Conservation (phyloP, 2,329 filamentous ascomycete species). For the Chaetomium globosum region DNA sequence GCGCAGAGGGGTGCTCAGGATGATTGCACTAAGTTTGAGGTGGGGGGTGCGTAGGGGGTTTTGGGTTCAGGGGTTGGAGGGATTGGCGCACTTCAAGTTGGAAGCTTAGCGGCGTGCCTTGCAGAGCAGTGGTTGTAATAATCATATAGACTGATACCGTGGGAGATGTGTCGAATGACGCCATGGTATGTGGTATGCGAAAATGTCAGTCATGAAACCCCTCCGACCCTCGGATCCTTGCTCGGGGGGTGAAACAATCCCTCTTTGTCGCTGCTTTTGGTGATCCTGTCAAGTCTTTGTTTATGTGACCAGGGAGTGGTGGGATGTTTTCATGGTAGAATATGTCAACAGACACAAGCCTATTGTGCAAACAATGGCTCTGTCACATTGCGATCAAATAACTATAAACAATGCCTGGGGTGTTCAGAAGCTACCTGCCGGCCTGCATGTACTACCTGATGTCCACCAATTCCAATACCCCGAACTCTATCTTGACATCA, state of each 20-base stretch:
- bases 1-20: slow-evolving; percentile 59
- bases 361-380: neutral
- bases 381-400: neutral
- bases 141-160: neutral
- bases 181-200: neutral
- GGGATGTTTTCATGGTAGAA: neutral
- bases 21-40: slow-evolving; percentile 55
- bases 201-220: neutral
- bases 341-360: neutral
- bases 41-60: slow-evolving; percentile 32
- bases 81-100: neutral
- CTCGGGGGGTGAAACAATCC: too few relatives aligned
- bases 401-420: neutral
- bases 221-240: neutral
- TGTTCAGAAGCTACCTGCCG: neutral
- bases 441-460: too few relatives aligned
- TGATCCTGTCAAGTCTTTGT: neutral
- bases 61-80: neutral
- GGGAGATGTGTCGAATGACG: neutral
- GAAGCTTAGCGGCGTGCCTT: neutral
- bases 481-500: neutral
- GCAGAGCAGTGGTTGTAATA: neutral
- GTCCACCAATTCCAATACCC: neutral
- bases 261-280: neutral
- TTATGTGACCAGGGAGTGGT: neutral